These are phyloP conservation scores for Rhinocladiella mackenziei DNA, from an alignment of 2,329 filamentous ascomycete species.

Conservation along the genomic window DNA sequence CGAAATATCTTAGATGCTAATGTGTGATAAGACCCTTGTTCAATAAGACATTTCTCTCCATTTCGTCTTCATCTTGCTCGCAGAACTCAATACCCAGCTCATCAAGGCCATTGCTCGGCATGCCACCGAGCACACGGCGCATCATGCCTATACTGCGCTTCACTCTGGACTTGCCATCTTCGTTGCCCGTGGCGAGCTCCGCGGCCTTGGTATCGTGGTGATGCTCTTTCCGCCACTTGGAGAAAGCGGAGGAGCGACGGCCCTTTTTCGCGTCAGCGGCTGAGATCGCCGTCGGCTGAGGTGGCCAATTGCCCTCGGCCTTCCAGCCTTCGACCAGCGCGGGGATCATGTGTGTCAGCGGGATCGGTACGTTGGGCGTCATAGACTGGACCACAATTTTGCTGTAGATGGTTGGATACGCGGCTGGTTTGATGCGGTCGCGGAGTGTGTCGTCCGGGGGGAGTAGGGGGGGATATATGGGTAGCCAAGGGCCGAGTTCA, in stretches of 20 bases:
- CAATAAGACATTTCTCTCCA: conserved; percentile 15
- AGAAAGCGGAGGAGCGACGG: conserved; percentile 14
- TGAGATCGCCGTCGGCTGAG: conserved; percentile 35
- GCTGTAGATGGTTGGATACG: conserved; percentile 80
- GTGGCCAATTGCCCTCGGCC: conserved; percentile 88
- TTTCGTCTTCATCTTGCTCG: conserved; percentile 20
- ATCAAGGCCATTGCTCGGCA: conserved; percentile 9
- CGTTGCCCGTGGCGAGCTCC: conserved; percentile 3
- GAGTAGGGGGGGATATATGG: conserved; percentile 68
- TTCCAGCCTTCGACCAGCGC: conserved; percentile 90
- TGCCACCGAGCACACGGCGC: conserved; percentile 15
- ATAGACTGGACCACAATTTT: conserved; percentile 78
- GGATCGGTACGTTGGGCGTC: conserved; percentile 82
- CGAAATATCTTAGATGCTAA: no score
- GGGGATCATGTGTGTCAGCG: conserved; percentile 73
- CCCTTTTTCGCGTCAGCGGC: conserved; percentile 18
- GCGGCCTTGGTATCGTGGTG: conserved; percentile 5
- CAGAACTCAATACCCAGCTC: conserved; percentile 24
- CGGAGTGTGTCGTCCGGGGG: conserved; percentile 72
- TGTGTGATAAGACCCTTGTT: conserved; percentile 10
- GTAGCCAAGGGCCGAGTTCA: conserved; percentile 57
- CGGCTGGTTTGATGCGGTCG: conserved; percentile 65
- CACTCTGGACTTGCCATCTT: conserved; percentile 13
- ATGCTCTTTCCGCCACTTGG: conserved; percentile 21
- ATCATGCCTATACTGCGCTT: conserved; percentile 23